These are phyloP conservation scores for Vitis hybrid DNA, from an alignment of 177 flowering plant genomes.

Conservation along the genomic window DNA sequence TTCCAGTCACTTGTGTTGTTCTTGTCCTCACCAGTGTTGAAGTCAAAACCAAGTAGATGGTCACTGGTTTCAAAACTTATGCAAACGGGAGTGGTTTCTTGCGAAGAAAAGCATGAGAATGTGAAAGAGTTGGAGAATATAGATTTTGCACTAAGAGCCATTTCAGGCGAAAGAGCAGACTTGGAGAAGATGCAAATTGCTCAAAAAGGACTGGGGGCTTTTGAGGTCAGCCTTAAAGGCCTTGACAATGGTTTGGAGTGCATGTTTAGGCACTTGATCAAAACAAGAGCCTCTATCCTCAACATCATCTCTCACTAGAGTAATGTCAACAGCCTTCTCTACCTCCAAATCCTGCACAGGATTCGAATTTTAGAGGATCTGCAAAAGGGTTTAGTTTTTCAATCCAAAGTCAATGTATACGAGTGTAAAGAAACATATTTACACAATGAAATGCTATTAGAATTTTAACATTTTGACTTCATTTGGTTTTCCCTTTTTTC, in stretches of 20 bases:
- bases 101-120: conserved; percentile 2
- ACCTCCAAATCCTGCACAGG: conserved; percentile 2
- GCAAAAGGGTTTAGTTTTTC: neutral
- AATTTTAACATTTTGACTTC: no score
- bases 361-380: conserved; percentile 18
- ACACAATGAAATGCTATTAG: no score
- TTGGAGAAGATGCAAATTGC: conserved; percentile 16
- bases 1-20: no score
- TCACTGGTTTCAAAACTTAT: conserved; percentile 13
- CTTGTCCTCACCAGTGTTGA: no score
- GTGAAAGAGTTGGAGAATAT: conserved; percentile 21
- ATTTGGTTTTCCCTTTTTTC: no score
- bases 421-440: no score
- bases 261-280: conserved; percentile 33
- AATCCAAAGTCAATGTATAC: neutral
- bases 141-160: conserved; percentile 2
- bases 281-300: conserved; percentile 36
- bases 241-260: conserved; percentile 39
- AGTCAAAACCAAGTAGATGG: neutral
- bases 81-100: conserved; percentile 9
- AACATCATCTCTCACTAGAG: conserved; percentile 36
- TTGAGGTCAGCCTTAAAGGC: conserved; percentile 24
- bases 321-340: neutral
- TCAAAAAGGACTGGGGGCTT: conserved; percentile 18
- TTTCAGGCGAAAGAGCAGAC: neutral